Evolutionary conservation across 208 protist genomes (phyloP), one percentile per base, ranked within the genome.

Genomic region (Wallacemonas sp.): DNA sequence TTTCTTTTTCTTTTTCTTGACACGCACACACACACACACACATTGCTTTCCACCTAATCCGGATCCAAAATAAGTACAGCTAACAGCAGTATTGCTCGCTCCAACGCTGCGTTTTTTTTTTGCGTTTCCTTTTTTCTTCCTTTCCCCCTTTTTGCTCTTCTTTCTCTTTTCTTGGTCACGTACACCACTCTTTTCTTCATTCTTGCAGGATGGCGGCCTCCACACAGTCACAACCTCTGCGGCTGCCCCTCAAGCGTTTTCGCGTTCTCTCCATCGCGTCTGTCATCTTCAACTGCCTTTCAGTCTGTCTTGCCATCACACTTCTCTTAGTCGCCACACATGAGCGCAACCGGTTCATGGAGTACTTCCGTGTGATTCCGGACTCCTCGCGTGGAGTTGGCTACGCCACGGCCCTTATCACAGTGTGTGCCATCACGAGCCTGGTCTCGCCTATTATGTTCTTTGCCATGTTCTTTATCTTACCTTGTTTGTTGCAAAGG

Each of bases 361-460:
- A 33, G 14, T 58, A 58, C 51, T 58, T 58, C 24, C 51, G 51
- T 6, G 30, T 58, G 17, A 58, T 58, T 21, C 51, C 51, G 30
- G 51, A 58, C 51, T 34, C 51, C 12, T 58, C 51, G 30, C 51
- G 51, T 12, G 51, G 51, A 14, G 51, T 58, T 26, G 51, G 19
- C 9, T 21, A 58, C 28, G 51, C 51, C 17, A 58, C 51, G 28
- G 6, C 51, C 2, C 51, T 58, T n/a, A 58, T 58, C 51, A 42
- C 51, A 6, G n/a, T n/a, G 30, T 58, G 51, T 21, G 51, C 28
- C n/a, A 11, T 21, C 12, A 21, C 51, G 14, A 24, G 12, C 9
- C 28, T 58, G 28, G 51, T 21, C 30, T 39, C 51, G 11, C 51
- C 51, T 4, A 26, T 34, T 3, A 34, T 58, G n/a, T 58, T 58